phyloP scores from a whole-genome alignment of 495 filamentous ascomycete genomes.

The Venustampulla echinocandica region DNA sequence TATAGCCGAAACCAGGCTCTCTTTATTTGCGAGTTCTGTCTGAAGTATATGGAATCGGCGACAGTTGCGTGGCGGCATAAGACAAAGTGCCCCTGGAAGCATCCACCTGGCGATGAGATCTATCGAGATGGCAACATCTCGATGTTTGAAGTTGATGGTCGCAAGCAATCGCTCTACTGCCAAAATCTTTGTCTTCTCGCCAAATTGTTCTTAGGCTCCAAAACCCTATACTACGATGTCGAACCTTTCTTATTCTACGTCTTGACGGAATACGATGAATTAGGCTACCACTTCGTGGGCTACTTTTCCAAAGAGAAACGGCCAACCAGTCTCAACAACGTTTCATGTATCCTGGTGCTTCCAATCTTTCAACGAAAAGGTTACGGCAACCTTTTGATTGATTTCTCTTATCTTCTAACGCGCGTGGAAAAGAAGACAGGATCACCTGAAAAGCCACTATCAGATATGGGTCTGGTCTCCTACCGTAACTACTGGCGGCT shows the following conservation, averaged over 20 bases:
- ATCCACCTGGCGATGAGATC: slow-evolving; percentile 95
- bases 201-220: slow-evolving; percentile 93
- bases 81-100: slow-evolving; percentile 92
- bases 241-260: slow-evolving; percentile 98
- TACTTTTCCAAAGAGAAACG: slow-evolving; percentile 99
- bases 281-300: slow-evolving; percentile 93
- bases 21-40: slow-evolving; percentile 97
- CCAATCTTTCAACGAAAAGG: slow-evolving; percentile 96
- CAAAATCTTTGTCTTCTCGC: slow-evolving; percentile 94
- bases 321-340: slow-evolving; percentile 90
- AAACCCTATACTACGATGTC: slow-evolving; percentile 97
- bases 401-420: slow-evolving; percentile 95
- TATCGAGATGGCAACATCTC: slow-evolving; percentile 91
- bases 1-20: slow-evolving; percentile 92
- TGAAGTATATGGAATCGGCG: slow-evolving; percentile 99
- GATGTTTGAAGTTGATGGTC: slow-evolving; percentile 93
- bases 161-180: slow-evolving; percentile 95
- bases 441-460: slow-evolving; percentile 94
- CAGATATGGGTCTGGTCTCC: slow-evolving; percentile 93
- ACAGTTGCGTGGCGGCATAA: slow-evolving; percentile 97
- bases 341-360: slow-evolving; percentile 91
- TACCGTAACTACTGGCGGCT: slow-evolving; percentile 97
- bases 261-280: slow-evolving; percentile 89
- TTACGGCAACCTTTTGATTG: slow-evolving; percentile 92
- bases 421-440: slow-evolving; percentile 89